These are phyloP conservation scores for Pyrenophora teres DNA, from an alignment of 2,329 filamentous ascomycete species.

Conservation along the genomic window DNA sequence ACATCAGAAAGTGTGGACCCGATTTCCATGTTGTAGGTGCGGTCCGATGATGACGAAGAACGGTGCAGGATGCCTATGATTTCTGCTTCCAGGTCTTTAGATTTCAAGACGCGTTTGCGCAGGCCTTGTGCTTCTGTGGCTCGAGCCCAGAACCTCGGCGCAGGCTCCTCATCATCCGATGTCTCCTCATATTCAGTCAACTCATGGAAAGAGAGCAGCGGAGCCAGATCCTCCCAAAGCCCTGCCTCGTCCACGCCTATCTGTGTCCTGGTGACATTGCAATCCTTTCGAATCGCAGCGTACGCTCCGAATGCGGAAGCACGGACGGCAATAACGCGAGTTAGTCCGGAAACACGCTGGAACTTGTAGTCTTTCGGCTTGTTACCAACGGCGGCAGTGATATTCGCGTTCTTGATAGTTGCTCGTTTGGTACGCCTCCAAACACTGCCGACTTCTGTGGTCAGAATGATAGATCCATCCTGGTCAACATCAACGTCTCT, in stretches of 20 bases:
- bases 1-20: constrained; percentile 68
- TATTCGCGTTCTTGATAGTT: constrained; percentile 73
- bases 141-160: constrained; percentile 56
- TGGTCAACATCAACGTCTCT: constrained; percentile 87
- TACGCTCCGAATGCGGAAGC: constrained; percentile 91
- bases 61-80: constrained; percentile 54
- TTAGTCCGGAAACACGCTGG: constrained; percentile 84
- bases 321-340: constrained; percentile 79
- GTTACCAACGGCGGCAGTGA: constrained; percentile 56
- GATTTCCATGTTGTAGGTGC: constrained; percentile 52
- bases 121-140: constrained; percentile 56
- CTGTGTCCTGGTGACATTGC: constrained; percentile 74
- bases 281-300: constrained; percentile 83
- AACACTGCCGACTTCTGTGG: constrained; percentile 88
- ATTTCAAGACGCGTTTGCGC: constrained; percentile 64
- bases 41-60: constrained; percentile 44
- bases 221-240: constrained; percentile 74
- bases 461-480: constrained; percentile 92
- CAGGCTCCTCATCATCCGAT: constrained; percentile 52
- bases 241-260: constrained; percentile 69
- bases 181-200: constrained; percentile 55
- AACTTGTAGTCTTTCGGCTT: constrained; percentile 94
- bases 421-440: constrained; percentile 85
- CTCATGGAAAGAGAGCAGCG: constrained; percentile 69
- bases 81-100: constrained; percentile 69